These are phyloP conservation scores for Apostasia shenzhenica DNA, from an alignment of 106 monocot genomes.

Conservation along the genomic window DNA sequence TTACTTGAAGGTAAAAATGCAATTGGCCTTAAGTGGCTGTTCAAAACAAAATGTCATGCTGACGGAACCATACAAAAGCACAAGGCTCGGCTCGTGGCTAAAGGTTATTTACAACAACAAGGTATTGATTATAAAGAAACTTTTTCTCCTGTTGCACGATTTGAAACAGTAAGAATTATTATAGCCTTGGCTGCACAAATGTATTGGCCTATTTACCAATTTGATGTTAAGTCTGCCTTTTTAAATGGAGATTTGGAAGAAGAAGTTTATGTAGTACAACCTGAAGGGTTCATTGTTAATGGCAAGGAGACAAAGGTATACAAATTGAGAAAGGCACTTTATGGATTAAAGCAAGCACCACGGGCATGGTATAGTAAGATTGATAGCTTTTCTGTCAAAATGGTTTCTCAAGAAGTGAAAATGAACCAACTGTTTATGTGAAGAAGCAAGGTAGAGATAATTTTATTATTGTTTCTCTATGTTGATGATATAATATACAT, in stretches of 20 bases:
- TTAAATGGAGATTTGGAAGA: slow-evolving; percentile 2
- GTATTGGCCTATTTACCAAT: neutral
- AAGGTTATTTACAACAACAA: neutral
- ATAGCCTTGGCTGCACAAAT: slow-evolving; percentile 6
- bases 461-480: neutral
- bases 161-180: slow-evolving; percentile 9
- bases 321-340: neutral
- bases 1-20: too few relatives aligned
- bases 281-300: neutral
- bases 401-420: neutral
- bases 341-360: slow-evolving; percentile 8
- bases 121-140: neutral
- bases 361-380: slow-evolving; percentile 10
- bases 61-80: too few relatives aligned
- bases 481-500: slow-evolving; percentile 1
- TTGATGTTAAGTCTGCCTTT: slow-evolving; percentile 7
- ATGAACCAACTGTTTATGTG: slow-evolving; percentile 2
- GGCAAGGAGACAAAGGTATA: neutral
- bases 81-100: too few relatives aligned
- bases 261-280: slow-evolving; percentile 10
- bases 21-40: too few relatives aligned
- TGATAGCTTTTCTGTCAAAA: slow-evolving; percentile 2
- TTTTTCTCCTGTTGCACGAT: slow-evolving; percentile 7
- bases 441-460: too few relatives aligned
- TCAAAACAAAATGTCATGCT: too few relatives aligned